These are phyloP conservation scores for Mycena pura DNA, from an alignment of 768 basidiomycete species.

Conservation along the genomic window DNA sequence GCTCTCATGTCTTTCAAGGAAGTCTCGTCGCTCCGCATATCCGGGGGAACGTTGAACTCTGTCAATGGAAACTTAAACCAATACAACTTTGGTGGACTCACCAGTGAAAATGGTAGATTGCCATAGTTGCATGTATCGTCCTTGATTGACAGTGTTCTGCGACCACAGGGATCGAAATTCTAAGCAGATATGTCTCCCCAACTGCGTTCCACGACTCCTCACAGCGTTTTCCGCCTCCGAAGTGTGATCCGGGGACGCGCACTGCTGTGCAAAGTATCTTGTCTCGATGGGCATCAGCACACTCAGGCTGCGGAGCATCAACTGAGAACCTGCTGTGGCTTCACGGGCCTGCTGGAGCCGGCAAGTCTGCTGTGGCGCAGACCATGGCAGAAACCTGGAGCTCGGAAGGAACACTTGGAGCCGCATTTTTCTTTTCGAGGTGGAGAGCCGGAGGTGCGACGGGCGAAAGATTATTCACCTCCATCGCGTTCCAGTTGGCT, in stretches of 20 bases:
- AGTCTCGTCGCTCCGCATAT: too few relatives aligned
- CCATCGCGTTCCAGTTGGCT: neutral
- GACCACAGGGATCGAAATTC: too few relatives aligned
- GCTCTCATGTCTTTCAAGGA: too few relatives aligned
- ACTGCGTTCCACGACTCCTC: conserved; percentile 1
- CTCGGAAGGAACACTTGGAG: neutral
- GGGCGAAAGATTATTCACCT: neutral
- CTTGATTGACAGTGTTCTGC: too few relatives aligned
- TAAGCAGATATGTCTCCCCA: too few relatives aligned
- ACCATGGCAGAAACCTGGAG: neutral
- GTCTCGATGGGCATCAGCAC: neutral
- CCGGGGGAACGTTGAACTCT: too few relatives aligned
- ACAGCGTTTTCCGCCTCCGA: neutral
- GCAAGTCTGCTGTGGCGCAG: conserved; percentile 2
- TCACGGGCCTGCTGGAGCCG: neutral
- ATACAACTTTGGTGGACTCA: too few relatives aligned
- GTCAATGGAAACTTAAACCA: too few relatives aligned
- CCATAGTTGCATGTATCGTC: too few relatives aligned
- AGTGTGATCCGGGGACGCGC: neutral
- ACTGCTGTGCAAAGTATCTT: neutral
- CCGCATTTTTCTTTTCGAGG: neutral
- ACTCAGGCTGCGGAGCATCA: neutral
- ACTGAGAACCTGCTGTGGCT: conserved; percentile 1
- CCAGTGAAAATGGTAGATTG: too few relatives aligned
- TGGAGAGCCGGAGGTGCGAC: neutral